Evolutionary conservation across 2,329 filamentous ascomycete genomes (phyloP).

Genomic region (Colletotrichum graminicola): DNA sequence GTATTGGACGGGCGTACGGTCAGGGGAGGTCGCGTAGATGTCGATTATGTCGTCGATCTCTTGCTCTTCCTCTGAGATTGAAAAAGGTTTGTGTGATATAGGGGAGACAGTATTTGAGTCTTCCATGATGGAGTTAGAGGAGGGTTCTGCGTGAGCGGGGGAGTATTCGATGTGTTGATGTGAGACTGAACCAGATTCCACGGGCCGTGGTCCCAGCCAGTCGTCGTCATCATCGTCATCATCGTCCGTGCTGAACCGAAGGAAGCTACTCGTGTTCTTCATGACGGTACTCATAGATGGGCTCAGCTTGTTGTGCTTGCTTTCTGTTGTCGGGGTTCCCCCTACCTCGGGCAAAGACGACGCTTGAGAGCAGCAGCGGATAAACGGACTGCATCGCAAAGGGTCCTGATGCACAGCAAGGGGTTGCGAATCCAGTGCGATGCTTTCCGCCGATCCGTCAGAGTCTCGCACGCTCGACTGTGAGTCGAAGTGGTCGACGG

Average conservation of each 20-base stretch:
- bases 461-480: neutral
- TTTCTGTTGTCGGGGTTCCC: neutral
- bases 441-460: neutral
- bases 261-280: neutral
- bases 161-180: neutral
- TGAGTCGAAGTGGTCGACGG: neutral
- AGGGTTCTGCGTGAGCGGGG: neutral
- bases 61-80: neutral
- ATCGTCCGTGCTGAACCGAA: neutral
- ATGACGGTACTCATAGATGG: neutral
- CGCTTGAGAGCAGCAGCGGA: neutral
- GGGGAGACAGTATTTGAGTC: neutral
- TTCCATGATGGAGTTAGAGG: neutral
- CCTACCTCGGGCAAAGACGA: neutral
- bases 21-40: slow-evolving; percentile 4
- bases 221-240: neutral
- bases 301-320: no score
- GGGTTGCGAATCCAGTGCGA: no score
- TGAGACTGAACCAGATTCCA: neutral
- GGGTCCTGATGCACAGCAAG: neutral
- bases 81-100: neutral
- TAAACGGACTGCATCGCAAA: neutral
- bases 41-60: slow-evolving; percentile 14
- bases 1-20: neutral
- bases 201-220: neutral